A percentile compares a stretch with the other conserved stretches of the same genome.
Evolutionary conservation across 192 early-diverging fungal genomes (phyloP).

Genomic region (Coemansia guatemalensis): DNA sequence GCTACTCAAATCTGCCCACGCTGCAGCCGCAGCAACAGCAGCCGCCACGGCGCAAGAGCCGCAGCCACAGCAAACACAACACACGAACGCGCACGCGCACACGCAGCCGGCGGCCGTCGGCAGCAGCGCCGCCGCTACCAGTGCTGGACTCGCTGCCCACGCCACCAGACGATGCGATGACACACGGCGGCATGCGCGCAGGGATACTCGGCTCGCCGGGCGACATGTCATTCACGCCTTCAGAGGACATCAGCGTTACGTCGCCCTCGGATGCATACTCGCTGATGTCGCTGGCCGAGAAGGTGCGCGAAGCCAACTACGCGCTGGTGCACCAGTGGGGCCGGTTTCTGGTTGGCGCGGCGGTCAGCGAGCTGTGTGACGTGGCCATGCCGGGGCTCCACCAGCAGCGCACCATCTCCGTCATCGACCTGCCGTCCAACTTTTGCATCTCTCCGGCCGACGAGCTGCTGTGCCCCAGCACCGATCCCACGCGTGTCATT

Average conservation of each 20-base stretch:
- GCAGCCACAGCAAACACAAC: no score
- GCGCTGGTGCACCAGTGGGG: constrained; percentile 49
- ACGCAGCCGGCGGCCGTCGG: constrained; percentile 6
- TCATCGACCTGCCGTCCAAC: constrained; percentile 39
- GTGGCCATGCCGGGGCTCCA: constrained; percentile 5
- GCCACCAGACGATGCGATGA: constrained; percentile 23
- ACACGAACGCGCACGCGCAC: no score
- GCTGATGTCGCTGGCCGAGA: constrained; percentile 32
- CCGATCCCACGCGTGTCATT: constrained; percentile 42
- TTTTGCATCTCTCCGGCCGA: constrained; percentile 51
- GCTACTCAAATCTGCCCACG: constrained; percentile 2
- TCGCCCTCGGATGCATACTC: constrained; percentile 24
- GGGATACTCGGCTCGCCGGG: not conserved
- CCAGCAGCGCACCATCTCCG: constrained; percentile 20
- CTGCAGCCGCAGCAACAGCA: constrained; percentile 13
- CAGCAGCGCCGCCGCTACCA: constrained; percentile 3
- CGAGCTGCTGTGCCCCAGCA: constrained; percentile 45
- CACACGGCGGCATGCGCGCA: not conserved
- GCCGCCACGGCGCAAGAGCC: constrained; percentile 7
- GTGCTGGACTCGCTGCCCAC: constrained; percentile 22
- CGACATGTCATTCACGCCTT: constrained; percentile 11
- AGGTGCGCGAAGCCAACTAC: constrained; percentile 40
- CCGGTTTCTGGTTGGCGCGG: constrained; percentile 29
- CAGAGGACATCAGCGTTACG: constrained; percentile 18
- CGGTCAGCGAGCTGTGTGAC: constrained; percentile 38